phyloP scores from a whole-genome alignment of 371 early-diverging fungal species.

The Dichotomocladium elegans region DNA sequence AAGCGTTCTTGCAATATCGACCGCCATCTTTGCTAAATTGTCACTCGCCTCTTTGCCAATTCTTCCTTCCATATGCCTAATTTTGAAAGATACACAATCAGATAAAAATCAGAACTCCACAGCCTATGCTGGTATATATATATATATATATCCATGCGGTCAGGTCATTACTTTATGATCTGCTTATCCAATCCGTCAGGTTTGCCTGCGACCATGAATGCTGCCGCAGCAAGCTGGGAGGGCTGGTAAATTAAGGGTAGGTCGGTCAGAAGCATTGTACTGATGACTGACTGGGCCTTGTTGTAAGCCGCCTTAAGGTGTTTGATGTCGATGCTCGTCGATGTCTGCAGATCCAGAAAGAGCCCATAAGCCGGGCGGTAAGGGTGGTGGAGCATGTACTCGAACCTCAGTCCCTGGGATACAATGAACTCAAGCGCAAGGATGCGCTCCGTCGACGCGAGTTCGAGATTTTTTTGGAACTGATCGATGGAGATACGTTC shows the following conservation, averaged over 20 bases:
- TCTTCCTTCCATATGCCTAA: conserved; percentile 28
- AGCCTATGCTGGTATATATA: conserved; percentile 1
- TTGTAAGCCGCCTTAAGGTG: conserved; percentile 58
- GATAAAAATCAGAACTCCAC: conserved; percentile 1
- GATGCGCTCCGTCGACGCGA: conserved; percentile 31
- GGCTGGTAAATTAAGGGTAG: conserved; percentile 77
- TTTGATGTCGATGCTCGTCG: conserved; percentile 27
- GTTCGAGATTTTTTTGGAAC: conserved; percentile 47
- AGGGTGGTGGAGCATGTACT: conserved; percentile 82
- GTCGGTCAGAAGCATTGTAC: conserved; percentile 69
- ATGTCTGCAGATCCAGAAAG: conserved; percentile 79
- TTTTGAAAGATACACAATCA: too few species aligned
- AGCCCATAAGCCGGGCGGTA: conserved; percentile 81
- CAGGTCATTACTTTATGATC: conserved; percentile 37
- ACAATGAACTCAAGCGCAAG: conserved; percentile 75
- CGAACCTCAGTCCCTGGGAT: conserved; percentile 78
- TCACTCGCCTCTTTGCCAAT: conserved; percentile 31
- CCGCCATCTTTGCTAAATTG: conserved; percentile 32
- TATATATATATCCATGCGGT: too few species aligned
- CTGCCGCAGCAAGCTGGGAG: conserved; percentile 82
- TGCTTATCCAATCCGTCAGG: conserved; percentile 52
- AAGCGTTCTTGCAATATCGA: conserved; percentile 43
- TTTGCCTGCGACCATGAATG: conserved; percentile 64
- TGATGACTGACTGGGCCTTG: conserved; percentile 49
- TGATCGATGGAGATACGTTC: conserved; percentile 72